phyloP scores from a whole-genome alignment of 2,329 filamentous ascomycete species.

The Diaporthe humulicola region DNA sequence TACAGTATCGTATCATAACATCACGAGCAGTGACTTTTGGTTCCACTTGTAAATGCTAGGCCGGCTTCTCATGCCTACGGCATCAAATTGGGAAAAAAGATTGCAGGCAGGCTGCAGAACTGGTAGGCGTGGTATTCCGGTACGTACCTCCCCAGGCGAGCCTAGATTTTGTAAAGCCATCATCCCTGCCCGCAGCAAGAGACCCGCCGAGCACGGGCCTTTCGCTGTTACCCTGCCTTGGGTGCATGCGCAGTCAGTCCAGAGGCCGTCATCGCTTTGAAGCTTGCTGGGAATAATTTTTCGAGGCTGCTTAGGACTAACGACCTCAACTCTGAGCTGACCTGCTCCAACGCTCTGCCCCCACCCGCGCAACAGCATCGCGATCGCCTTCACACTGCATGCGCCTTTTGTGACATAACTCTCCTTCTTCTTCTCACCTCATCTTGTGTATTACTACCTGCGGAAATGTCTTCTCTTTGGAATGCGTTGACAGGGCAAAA shows the following conservation, averaged over 20 bases:
- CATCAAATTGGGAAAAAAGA: constrained; percentile 4
- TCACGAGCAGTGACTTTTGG: not conserved
- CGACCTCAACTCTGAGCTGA: constrained; percentile 29
- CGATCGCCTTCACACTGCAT: constrained; percentile 7
- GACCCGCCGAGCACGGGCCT: constrained; percentile 36
- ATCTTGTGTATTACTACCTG: constrained; percentile 24
- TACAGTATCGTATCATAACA: not conserved
- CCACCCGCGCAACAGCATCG: constrained; percentile 17
- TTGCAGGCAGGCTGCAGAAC: not conserved
- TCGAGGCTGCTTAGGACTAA: constrained; percentile 28
- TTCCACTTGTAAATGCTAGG: not conserved
- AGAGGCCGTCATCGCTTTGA: constrained; percentile 39
- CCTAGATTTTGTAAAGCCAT: constrained; percentile 10
- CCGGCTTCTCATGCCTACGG: constrained; percentile 4
- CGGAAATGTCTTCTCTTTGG: constrained; percentile 70
- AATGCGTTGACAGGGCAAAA: constrained; percentile 73
- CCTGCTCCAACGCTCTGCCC: constrained; percentile 7
- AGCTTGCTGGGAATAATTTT: constrained; percentile 41
- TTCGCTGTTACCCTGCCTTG: not conserved
- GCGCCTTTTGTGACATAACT: not conserved
- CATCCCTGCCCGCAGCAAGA: constrained; percentile 14
- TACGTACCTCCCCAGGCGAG: constrained; percentile 12
- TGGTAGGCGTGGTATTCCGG: not conserved
- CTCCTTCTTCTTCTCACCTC: constrained; percentile 24
- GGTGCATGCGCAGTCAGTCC: constrained; percentile 3